Conservation (phyloP, 2,329 filamentous ascomycete genomes). For the Microcera coccophila region DNA sequence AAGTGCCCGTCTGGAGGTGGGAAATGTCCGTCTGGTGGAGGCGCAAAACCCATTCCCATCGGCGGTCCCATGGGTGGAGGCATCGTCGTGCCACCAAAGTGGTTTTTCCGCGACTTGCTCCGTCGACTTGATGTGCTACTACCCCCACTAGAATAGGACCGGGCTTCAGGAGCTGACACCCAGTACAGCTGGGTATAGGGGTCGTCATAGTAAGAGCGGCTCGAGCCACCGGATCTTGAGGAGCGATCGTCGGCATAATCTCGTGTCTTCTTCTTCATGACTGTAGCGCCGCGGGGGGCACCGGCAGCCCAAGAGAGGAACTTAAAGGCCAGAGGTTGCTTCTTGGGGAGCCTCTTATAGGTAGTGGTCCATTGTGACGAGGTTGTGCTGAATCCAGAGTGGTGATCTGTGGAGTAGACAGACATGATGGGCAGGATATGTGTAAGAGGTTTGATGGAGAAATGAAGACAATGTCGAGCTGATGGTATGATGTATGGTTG, state of each 20-base stretch:
- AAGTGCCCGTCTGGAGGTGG: too few relatives aligned
- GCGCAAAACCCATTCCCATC: neutral
- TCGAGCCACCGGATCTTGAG: slow-evolving; percentile 16
- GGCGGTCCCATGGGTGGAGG: neutral
- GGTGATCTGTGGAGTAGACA: slow-evolving; percentile 19
- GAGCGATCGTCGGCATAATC: slow-evolving; percentile 24
- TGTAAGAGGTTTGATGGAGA: neutral
- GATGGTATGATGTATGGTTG: neutral
- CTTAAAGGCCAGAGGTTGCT: slow-evolving; percentile 18
- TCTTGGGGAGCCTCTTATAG: slow-evolving; percentile 24
- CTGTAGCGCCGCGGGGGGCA: slow-evolving; percentile 20
- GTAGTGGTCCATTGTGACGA: slow-evolving; percentile 25
- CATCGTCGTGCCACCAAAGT: neutral
- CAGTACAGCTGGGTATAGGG: slow-evolving; percentile 25
- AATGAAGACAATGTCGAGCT: too few relatives aligned
- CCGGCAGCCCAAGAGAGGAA: slow-evolving; percentile 29
- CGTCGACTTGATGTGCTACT: slow-evolving; percentile 14
- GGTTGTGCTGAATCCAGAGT: slow-evolving; percentile 16
- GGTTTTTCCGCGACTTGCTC: slow-evolving; percentile 16
- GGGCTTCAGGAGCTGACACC: slow-evolving; percentile 14
- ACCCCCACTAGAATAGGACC: slow-evolving; percentile 13
- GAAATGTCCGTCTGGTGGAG: too few relatives aligned
- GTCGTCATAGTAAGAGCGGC: slow-evolving; percentile 19
- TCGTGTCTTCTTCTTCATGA: slow-evolving; percentile 26
- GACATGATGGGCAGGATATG: slow-evolving; percentile 2